phyloP scores from a whole-genome alignment of 345 rosid genomes.

The Adansonia digitata region DNA sequence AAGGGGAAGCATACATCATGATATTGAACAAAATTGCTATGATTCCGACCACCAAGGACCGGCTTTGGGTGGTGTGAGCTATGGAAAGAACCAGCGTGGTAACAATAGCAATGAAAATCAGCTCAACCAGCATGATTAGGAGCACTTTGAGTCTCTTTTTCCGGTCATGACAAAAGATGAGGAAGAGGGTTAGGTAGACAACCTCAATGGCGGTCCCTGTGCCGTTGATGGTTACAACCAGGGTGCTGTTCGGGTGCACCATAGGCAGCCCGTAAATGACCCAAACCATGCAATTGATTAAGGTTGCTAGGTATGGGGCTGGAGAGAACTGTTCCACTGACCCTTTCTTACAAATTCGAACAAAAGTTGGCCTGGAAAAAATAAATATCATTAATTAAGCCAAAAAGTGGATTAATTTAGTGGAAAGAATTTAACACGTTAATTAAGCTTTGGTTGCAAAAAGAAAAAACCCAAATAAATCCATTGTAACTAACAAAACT shows the following conservation, averaged over 20 bases:
- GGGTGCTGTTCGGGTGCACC: constrained; percentile 60
- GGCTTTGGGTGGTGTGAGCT: constrained; percentile 35
- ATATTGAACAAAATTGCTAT: constrained; percentile 53
- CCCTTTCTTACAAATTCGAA: constrained; percentile 55
- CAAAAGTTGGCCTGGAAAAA: constrained; percentile 73
- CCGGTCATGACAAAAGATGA: constrained; percentile 32
- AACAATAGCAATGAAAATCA: constrained; percentile 30
- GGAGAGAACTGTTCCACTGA: constrained; percentile 78
- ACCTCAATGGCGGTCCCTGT: constrained; percentile 57
- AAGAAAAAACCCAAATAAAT: not conserved
- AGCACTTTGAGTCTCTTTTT: constrained; percentile 36
- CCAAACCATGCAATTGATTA: constrained; percentile 81
- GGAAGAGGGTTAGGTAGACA: constrained; percentile 41
- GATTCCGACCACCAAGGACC: constrained; percentile 57
- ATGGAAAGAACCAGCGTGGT: constrained; percentile 36
- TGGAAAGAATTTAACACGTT: not conserved
- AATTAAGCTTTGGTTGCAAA: not conserved
- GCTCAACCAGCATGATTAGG: constrained; percentile 27
- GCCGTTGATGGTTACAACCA: constrained; percentile 74
- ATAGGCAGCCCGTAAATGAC: constrained; percentile 72
- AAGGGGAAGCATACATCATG: constrained; percentile 86
- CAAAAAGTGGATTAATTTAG: not conserved
- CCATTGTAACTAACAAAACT: not conserved
- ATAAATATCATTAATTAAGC: not conserved
- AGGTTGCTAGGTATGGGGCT: constrained; percentile 69